Evolutionary conservation across 139 green algal genomes (phyloP), one percentile per base, ranked within the genome.

Genomic region (Raphidocelis subcapitata): DNA sequence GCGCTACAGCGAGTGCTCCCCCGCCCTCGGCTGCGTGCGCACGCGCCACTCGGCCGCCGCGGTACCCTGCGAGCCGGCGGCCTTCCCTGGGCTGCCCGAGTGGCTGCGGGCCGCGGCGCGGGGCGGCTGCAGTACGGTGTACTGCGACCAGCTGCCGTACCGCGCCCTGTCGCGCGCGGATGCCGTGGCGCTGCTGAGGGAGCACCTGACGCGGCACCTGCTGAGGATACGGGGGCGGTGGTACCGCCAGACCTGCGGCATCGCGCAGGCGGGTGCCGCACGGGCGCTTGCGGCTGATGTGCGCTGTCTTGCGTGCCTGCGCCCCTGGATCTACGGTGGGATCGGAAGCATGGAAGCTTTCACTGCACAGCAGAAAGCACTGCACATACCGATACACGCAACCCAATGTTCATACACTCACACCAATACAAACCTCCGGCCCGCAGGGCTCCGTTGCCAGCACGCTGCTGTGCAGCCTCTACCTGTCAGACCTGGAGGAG

Each of bases 381-480:
- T n/a, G n/a, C n/a, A n/a, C n/a, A n/a, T n/a, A n/a, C n/a, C n/a
- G n/a, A n/a, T n/a, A n/a, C n/a, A n/a, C n/a, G n/a, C n/a, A n/a
- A n/a, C n/a, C n/a, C n/a, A n/a, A n/a, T n/a, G n/a, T n/a, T n/a
- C n/a, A n/a, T n/a, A n/a, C 61, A 41, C 61, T 46, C 61, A 41
- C 28, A 41, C 14, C 15, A 29, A 67, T 32, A 41, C 61, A 46
- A 20, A 41, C 29, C 29, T 37, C 32, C 26, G 63, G 5, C 28
- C 37, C 72, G 47, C 92, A 98, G 85, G 94, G 94, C 65, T 88
- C 82, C 26, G 84, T 93, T 32, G 84, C 94, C 2, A 95, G 87
- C 29, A 87, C 86, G 14, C 81, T 98, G 55, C 86, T 98, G 32
- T 98, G 94, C 84, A 88, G 76, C 72, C 67, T 98, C 28, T 98